Base-by-base conservation (phyloP, 306 rosid genomes). In the Geum urbanum region DNA sequence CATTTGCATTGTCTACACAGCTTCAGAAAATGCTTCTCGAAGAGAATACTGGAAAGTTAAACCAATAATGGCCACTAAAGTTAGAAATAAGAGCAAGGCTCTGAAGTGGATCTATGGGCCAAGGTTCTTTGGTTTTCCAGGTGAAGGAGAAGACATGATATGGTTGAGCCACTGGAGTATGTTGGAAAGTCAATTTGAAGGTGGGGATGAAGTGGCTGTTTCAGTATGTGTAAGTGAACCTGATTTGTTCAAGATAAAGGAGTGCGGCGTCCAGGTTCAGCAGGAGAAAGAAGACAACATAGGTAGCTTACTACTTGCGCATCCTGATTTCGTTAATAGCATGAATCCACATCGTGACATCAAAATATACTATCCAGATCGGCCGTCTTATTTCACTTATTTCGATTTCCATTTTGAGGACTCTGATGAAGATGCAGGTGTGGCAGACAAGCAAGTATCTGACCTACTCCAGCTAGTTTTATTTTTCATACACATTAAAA, bases 141-240 rank as follows among this genome's bases (percentile, higher is more conserved):
- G 32, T 1, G 24, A 32, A 6, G 61, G 13, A 37, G 72, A 52
- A 68, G 72, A 52, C 12, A 52, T 39, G 50, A 68, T 16, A 68
- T 68, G 72, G 72, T 39, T 68, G 37, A 52, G 37, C 13, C 62
- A 18, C 2, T 68, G 72, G 72, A 39, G 7, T 13, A 11, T 52
- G 32, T 27, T 27, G 48, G 13, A 51, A 4, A 52, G 52, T 39
- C 35, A 9, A 2, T 4, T 68, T 0, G 16, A 51, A 37, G 47
- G 8, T 10, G 50, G 72, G 9, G 19, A 52, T 68, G 1, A 52
- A n/a, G 5, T 68, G 37, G 13, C 22, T 18, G 61, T 68, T 68
- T 37, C 39, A 10, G 19, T 68, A 20, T 0, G 0, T 0, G 2
- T 15, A 10, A 1, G 0, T 6, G 3, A 0, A 4, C 4, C 8